Evolutionary conservation across 208 protist species (phyloP).

Genomic region (Naegleria lovaniensis): DNA sequence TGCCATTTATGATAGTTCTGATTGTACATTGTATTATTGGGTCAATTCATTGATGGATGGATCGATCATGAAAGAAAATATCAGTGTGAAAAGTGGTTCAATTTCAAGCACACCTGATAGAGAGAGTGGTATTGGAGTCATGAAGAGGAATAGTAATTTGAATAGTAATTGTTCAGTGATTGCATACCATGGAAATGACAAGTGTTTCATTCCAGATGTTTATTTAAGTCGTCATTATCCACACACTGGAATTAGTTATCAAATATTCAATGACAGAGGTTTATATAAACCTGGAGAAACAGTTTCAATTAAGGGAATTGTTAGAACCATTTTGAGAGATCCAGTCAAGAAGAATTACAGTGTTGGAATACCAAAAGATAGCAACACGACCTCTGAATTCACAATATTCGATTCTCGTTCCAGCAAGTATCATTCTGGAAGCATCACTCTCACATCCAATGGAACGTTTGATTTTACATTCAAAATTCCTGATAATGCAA

Average conservation of each 20-base stretch:
- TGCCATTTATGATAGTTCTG: neutral
- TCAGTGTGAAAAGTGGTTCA: neutral
- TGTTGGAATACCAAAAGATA: neutral
- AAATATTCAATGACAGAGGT: conserved; percentile 4
- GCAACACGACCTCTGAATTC: neutral
- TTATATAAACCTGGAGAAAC: conserved; percentile 13
- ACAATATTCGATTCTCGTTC: neutral
- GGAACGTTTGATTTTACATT: neutral
- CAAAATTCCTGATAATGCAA: neutral
- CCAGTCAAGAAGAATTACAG: neutral
- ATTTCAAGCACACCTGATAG: neutral
- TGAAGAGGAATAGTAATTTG: neutral
- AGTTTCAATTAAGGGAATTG: neutral
- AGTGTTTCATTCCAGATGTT: neutral
- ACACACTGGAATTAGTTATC: neutral
- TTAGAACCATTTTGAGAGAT: neutral
- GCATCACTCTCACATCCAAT: neutral
- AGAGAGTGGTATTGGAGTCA: neutral
- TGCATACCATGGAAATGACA: neutral
- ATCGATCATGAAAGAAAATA: neutral
- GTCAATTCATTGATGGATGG: neutral
- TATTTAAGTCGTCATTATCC: neutral
- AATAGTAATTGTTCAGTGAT: neutral
- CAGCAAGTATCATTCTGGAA: neutral
- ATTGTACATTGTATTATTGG: neutral